A percentile compares a stretch with the other conserved stretches of the same genome.
phyloP scores from a whole-genome alignment of 208 protist genomes.

The Leishmania gerbilli region DNA sequence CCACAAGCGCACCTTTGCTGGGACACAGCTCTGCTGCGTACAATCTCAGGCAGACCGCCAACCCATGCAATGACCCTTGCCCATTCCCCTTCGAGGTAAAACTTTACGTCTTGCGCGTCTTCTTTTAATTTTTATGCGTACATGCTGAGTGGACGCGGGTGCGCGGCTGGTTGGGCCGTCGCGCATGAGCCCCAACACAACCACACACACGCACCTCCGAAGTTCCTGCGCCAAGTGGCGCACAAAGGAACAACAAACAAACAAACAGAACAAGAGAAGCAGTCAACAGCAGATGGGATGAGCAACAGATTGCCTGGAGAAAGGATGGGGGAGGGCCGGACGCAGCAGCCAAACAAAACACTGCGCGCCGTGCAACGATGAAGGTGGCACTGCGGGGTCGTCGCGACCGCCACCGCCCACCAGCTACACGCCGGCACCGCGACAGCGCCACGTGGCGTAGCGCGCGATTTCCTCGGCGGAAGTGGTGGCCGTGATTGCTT shows the following conservation, averaged over 20 bases:
- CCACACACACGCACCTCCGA: not conserved
- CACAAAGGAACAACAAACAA: not conserved
- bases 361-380: not conserved
- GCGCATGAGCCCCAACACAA: not conserved
- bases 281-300: conserved; percentile 14
- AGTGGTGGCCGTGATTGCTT: conserved; percentile 15
- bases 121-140: not conserved
- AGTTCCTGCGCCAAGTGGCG: not conserved
- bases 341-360: too few species aligned
- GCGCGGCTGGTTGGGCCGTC: not conserved
- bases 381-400: not conserved
- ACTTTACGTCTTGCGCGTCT: not conserved
- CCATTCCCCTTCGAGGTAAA: not conserved
- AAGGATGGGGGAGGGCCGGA: not conserved
- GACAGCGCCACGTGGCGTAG: conserved; percentile 23
- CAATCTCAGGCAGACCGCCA: not conserved
- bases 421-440: not conserved
- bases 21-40: not conserved
- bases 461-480: conserved; percentile 18
- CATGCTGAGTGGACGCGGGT: not conserved
- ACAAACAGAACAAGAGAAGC: conserved; percentile 3
- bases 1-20: not conserved
- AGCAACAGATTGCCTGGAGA: not conserved
- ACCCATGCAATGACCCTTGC: not conserved
- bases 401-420: not conserved